A percentile compares a stretch with the other conserved stretches of the same genome.
Conservation (phyloP, 805 yeast genomes). For the Candida jianshihensis region DNA sequence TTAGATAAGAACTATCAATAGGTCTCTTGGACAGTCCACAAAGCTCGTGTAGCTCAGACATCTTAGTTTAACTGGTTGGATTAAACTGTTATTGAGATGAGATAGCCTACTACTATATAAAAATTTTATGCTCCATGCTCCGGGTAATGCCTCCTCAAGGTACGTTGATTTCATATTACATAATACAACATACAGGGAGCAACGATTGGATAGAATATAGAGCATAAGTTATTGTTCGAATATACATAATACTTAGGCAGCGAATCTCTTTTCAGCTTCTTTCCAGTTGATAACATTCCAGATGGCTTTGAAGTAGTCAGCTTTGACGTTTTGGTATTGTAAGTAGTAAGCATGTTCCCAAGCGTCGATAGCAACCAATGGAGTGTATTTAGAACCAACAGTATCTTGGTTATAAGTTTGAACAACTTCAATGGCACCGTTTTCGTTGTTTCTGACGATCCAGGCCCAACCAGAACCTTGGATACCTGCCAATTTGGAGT, state of each 20-base stretch:
- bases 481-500: conserved; percentile 71
- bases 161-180: no score
- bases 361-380: conserved; percentile 85
- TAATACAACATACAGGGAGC: no score
- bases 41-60: conserved; percentile 71
- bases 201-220: neutral
- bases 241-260: no score
- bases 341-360: conserved; percentile 97
- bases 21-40: conserved; percentile 49
- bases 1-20: conserved; percentile 36
- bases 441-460: conserved; percentile 71
- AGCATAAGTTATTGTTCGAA: neutral
- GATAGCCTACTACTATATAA: neutral
- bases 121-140: neutral
- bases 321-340: conserved; percentile 89
- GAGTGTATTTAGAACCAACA: conserved; percentile 55
- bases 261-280: conserved; percentile 72
- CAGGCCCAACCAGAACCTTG: conserved; percentile 98
- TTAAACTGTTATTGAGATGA: conserved; percentile 2
- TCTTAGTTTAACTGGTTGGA: conserved; percentile 14
- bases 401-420: conserved; percentile 86
- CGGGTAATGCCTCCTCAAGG: no score
- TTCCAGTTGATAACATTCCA: conserved; percentile 95
- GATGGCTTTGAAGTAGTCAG: conserved; percentile 85
- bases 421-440: conserved; percentile 70